Conservation (phyloP, 495 filamentous ascomycete species). For the Penicillium antarcticum region DNA sequence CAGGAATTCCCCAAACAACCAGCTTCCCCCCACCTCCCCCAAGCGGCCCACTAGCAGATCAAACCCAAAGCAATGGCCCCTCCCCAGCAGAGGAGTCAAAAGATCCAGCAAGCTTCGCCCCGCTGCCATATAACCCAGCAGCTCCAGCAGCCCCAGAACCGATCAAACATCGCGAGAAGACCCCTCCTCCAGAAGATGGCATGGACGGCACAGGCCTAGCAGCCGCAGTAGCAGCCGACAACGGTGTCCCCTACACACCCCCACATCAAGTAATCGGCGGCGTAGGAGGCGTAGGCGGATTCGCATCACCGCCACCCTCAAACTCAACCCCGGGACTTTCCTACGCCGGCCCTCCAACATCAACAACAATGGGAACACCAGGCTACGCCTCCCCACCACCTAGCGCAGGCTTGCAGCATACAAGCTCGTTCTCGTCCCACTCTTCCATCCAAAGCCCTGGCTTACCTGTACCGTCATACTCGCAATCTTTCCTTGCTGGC, state of each 20-base stretch:
- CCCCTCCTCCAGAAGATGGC: constrained; percentile 75
- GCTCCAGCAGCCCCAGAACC: constrained; percentile 82
- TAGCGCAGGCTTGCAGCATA: constrained; percentile 28
- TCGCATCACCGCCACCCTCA: constrained; percentile 22
- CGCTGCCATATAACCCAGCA: constrained; percentile 88
- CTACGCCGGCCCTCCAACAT: constrained; percentile 28
- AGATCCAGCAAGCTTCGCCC: constrained; percentile 52
- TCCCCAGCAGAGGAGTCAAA: constrained; percentile 29
- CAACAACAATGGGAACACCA: constrained; percentile 21
- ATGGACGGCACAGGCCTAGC: constrained; percentile 67
- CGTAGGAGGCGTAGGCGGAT: constrained; percentile 26
- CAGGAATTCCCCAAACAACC: constrained; percentile 7
- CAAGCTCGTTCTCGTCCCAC: constrained; percentile 25
- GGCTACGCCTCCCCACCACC: constrained; percentile 38
- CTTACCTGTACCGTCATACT: constrained; percentile 25
- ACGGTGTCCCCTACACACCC: constrained; percentile 40
- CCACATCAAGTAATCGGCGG: constrained; percentile 26
- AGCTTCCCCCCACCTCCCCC: constrained; percentile 45
- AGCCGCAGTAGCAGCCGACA: constrained; percentile 64
- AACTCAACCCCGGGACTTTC: constrained; percentile 16
- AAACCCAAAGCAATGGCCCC: constrained; percentile 20
- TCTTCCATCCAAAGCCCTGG: constrained; percentile 24
- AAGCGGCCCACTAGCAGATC: constrained; percentile 28
- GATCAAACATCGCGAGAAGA: constrained; percentile 83
- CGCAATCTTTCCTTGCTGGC: constrained; percentile 27